Base-by-base conservation (phyloP, 106 monocot species). In the Hemerocallis citrina region DNA sequence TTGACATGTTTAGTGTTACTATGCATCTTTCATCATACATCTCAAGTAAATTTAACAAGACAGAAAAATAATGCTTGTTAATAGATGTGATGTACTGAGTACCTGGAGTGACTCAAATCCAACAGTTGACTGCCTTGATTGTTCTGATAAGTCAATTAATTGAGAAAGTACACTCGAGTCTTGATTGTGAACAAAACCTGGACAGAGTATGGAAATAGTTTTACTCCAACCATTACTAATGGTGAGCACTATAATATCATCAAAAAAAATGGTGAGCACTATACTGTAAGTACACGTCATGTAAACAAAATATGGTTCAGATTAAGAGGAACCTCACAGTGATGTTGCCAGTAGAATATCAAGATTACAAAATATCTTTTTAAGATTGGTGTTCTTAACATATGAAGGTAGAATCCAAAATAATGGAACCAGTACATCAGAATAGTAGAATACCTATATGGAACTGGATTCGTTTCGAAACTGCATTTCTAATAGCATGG, bases 21-120 rank as follows among this genome's bases (percentile, higher is more conserved):
- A 36, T 21, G 40, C 42, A 27, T 5, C 25, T 27, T 61, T 34
- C 20, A 40, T 32, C 3, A 35, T 47, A 25, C 7, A 17, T 37
- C 28, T 24, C 36, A 13, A 12, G 8, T 50, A 24, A 54, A 29
- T 6, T 16, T 31, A n/a, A 54, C 9, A 54, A 54, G 54, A 54
- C 32, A 32, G 15, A 14, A 5, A 54, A 19, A 41, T 55, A 30
- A 6, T 34, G 34, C 14, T 3, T 28, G 19, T 29, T 15, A 38
- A 54, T 37, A 20, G 57, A 50, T 41, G 19, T 20, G 17, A 27
- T 33, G 13, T 3, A 71, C 17, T 36, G 21, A 17, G 39, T 57
- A 83, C 92, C 92, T 92, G 92, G 57, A 92, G 72, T 24, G 92
- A 61, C 69, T 83, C 92, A 59, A 71, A 70, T 51, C 59, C 67